A percentile compares a stretch with the other conserved stretches of the same genome.
Conservation (phyloP, 495 filamentous ascomycete genomes). For the Talaromyces borbonicus region DNA sequence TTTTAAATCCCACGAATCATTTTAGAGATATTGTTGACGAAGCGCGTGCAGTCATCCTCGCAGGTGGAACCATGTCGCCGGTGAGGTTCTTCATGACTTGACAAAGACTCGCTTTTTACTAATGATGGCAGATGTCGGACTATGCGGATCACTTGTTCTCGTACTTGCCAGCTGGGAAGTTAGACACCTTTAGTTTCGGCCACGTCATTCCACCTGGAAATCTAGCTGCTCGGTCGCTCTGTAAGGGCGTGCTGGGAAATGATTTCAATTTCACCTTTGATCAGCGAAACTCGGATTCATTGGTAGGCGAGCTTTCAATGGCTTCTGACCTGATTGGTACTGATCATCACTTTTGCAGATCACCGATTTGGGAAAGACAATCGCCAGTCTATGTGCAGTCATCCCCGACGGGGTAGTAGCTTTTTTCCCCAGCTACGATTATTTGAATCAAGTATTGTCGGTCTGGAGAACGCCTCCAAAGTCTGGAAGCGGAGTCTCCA, state of each 20-base stretch:
- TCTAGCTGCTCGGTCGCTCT: slow-evolving; percentile 61
- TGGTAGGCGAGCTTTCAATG: slow-evolving; percentile 25
- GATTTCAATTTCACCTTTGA: slow-evolving; percentile 84
- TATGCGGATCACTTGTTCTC: slow-evolving; percentile 80
- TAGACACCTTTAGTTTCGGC: slow-evolving; percentile 81
- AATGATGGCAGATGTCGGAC: slow-evolving; percentile 58
- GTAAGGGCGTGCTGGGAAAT: slow-evolving; percentile 39
- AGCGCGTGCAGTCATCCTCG: slow-evolving; percentile 80
- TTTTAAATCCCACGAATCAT: slow-evolving; percentile 87
- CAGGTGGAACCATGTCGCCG: slow-evolving; percentile 95
- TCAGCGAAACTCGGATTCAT: slow-evolving; percentile 49
- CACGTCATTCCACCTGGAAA: slow-evolving; percentile 86
- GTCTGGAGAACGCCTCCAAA: slow-evolving; percentile 49
- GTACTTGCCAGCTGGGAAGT: slow-evolving; percentile 49
- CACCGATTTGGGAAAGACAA: slow-evolving; percentile 59
- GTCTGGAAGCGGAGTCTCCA: slow-evolving; percentile 20
- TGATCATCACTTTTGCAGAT: slow-evolving; percentile 43
- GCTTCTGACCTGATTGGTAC: background rate
- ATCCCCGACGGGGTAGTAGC: slow-evolving; percentile 91
- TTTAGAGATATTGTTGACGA: slow-evolving; percentile 83
- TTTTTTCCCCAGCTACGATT: slow-evolving; percentile 93
- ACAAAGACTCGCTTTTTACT: slow-evolving; percentile 4
- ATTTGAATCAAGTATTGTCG: slow-evolving; percentile 61
- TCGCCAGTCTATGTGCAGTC: slow-evolving; percentile 57
- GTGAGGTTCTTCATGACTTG: slow-evolving; percentile 23